These are phyloP conservation scores for Podila epicladia DNA, from an alignment of 192 early-diverging fungal genomes.

Conservation along the genomic window DNA sequence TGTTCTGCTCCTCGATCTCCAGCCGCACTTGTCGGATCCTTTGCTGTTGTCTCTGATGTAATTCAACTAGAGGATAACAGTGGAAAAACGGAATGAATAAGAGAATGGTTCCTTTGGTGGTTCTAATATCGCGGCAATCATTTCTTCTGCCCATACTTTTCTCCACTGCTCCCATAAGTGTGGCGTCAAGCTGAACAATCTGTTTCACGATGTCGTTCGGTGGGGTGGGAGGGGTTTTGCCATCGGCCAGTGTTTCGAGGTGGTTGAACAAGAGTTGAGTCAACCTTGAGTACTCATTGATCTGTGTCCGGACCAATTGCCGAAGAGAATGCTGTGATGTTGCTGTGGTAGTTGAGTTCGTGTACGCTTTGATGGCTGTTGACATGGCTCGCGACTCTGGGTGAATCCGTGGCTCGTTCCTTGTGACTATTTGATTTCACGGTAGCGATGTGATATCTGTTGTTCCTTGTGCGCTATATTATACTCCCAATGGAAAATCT, in stretches of 20 bases:
- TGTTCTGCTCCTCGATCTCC: conserved; percentile 58
- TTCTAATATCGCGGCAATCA: not conserved
- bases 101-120: not conserved
- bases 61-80: conserved; percentile 47
- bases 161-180: conserved; percentile 56
- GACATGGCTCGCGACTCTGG: not conserved
- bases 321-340: conserved; percentile 40
- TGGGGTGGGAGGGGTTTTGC: conserved; percentile 13
- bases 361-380: not conserved
- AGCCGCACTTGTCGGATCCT: conserved; percentile 57
- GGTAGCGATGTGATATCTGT: too few relatives aligned
- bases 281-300: conserved; percentile 44
- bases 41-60: conserved; percentile 58
- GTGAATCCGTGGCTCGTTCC: too few relatives aligned
- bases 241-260: conserved; percentile 27
- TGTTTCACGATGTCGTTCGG: conserved; percentile 50
- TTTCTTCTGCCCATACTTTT: conserved; percentile 46
- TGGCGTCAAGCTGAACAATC: conserved; percentile 54
- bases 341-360: not conserved
- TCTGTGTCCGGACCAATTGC: conserved; percentile 38
- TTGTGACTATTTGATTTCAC: too few relatives aligned
- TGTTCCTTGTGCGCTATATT: too few relatives aligned
- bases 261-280: conserved; percentile 30
- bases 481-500: too few relatives aligned
- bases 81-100: not conserved